These are phyloP conservation scores for Penicillium crystallinum DNA, from an alignment of 495 filamentous ascomycete species.

Conservation along the genomic window DNA sequence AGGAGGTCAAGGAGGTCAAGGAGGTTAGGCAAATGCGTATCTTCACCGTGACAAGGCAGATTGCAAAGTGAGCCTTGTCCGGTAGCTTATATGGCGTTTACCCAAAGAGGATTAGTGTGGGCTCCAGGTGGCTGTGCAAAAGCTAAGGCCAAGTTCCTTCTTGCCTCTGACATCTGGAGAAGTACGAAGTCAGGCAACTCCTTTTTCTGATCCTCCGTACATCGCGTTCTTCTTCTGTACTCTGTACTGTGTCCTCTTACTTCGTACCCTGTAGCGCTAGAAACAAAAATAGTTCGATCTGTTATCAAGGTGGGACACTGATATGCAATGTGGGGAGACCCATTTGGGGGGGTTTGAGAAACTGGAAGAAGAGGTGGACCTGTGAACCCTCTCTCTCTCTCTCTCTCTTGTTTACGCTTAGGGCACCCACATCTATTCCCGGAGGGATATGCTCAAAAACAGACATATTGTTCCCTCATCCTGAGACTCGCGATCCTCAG, in stretches of 20 bases:
- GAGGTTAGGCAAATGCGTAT: background rate
- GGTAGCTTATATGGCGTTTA: background rate
- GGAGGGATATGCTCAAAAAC: background rate
- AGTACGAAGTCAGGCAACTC: too few relatives aligned
- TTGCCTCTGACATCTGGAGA: background rate
- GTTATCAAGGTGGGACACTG: constrained; percentile 10
- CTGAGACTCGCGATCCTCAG: background rate
- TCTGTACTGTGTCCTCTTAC: too few relatives aligned
- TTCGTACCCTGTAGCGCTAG: too few relatives aligned
- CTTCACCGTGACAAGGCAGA: constrained; percentile 7
- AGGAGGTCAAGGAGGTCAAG: too few relatives aligned
- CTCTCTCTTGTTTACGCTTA: constrained; percentile 1
- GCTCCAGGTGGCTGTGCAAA: constrained; percentile 33
- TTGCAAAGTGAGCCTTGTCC: constrained; percentile 11
- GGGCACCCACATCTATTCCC: background rate
- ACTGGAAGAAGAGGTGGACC: background rate
- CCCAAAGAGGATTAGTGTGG: constrained; percentile 7
- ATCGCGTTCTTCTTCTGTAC: too few relatives aligned
- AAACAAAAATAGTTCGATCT: constrained; percentile 5
- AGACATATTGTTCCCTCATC: background rate
- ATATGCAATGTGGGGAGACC: constrained; percentile 11
- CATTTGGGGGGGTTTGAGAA: constrained; percentile 2
- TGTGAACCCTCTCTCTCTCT: background rate
- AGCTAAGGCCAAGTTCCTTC: background rate
- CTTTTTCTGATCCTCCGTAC: too few relatives aligned